Base-by-base conservation (phyloP, 1,139 yeast species). In the Sugiyamaella xylanicola region DNA sequence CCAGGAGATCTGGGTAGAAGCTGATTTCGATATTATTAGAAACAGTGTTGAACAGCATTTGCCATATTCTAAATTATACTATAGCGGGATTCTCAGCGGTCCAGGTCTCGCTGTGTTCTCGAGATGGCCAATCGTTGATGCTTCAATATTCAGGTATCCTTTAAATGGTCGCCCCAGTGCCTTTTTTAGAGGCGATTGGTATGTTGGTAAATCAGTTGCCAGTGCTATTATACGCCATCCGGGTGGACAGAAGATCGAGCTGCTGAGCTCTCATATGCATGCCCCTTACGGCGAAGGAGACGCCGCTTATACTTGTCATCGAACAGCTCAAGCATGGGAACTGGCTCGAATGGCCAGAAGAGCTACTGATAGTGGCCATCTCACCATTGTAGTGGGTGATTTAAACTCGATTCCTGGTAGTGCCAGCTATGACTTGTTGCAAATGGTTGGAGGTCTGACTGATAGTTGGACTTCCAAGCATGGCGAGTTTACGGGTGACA, bases 251-350 rank as follows among this genome's bases (percentile, higher is more conserved):
- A 89, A 86, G 15, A 74, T 93, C 48, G 97, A 95, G 13, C 72
- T 95, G 7, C 75, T 93, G 66, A 92, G 92, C 67, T 86, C 96
- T 16, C 99, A 93, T 68, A 86, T 95, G 93, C 99, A 93, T 73
- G 99, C 99, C 1, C 99, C 99, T 0, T 93, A 93, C 68, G 83
- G 95, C 0, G 74, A 76, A 0, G 98, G 98, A 0, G 97, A 90
- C 71, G 95, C 95, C 4, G 87, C 95, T 4, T 93, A 95, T 68
- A 77, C 85, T 2, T 88, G 97, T 63, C 98, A 93, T 68, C 76
- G 99, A 54, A 86, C 97, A 0, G 83, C 95, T 58, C 99, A 93
- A 71, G 98, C 98, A 0, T 93, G 98, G 98, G 97, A 92, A 69
- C 82, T 95, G 68, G 79, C 93, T 21, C 81, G 83, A 55, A 60